Percentiles rank a stretch among this genome's conserved stretches.
Conservation (phyloP, 169 alveolate genomes). For the Babesia bigemina region DNA sequence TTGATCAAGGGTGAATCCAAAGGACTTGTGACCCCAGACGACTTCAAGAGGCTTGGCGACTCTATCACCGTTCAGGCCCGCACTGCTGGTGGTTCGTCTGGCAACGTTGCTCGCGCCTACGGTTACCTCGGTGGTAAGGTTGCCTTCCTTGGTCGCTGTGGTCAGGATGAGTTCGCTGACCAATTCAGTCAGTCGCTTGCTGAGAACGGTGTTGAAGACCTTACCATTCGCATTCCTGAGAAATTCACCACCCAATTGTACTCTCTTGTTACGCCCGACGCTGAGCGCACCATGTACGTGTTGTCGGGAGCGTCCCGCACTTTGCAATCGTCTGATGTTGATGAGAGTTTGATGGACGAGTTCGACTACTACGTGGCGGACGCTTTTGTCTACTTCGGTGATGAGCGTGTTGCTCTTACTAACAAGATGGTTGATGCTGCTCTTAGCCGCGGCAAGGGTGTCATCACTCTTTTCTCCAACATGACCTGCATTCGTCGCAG, state of each 20-base stretch:
- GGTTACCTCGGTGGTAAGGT: slow-evolving; percentile 28
- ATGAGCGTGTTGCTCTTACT: slow-evolving; percentile 7
- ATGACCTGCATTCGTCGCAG: slow-evolving; percentile 5
- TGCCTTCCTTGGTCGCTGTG: slow-evolving; percentile 6
- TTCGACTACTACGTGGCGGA: slow-evolving; percentile 20
- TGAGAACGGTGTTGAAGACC: slow-evolving; percentile 2
- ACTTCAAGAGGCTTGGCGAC: not conserved
- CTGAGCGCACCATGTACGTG: slow-evolving; percentile 21
- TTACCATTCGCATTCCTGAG: not conserved
- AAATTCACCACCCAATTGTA: slow-evolving; percentile 3
- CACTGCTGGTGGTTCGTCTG: slow-evolving; percentile 10
- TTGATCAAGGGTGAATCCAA: slow-evolving; percentile 14
- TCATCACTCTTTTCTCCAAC: slow-evolving; percentile 18
- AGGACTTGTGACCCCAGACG: not conserved
- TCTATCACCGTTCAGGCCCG: slow-evolving; percentile 1
- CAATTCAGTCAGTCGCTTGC: not conserved
- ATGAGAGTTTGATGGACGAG: slow-evolving; percentile 1
- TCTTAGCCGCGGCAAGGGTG: slow-evolving; percentile 21
- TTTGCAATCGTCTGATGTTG: not conserved
- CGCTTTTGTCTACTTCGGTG: slow-evolving; percentile 3
- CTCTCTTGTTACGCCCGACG: slow-evolving; percentile 25
- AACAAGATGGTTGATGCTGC: slow-evolving; percentile 24
- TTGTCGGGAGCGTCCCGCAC: slow-evolving; percentile 18
- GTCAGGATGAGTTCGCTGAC: slow-evolving; percentile 7
- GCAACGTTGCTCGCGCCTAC: slow-evolving; percentile 18